Base-by-base conservation (phyloP, 306 rosid genomes). In the Fagus sylvatica region DNA sequence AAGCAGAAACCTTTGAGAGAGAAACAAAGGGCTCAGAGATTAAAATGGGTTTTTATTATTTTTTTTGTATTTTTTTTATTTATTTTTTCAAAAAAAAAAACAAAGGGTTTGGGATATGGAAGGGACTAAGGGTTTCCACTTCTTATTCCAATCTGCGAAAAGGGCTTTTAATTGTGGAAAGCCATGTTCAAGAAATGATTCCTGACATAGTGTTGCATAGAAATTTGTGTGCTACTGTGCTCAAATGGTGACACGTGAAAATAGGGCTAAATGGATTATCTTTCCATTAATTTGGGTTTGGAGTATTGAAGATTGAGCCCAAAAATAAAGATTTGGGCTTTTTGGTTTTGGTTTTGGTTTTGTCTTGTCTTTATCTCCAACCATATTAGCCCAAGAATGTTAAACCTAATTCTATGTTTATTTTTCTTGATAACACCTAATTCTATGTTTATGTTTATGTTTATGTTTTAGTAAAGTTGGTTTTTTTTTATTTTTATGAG, bases 41-140 rank as follows among this genome's bases (percentile, higher is more conserved):
- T 12, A 11, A 10, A 46, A 46, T 46, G 51, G 15, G 51, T 46
- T 46, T 46, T 10, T 46, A 3, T 46, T 10, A 0, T 10, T 46
- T 46, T 46, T 46, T 10, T 3, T 46, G 9, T 9, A 7, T 7
- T 43, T 13, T 9, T 43, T 46, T 2, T 46, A 46, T 46, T 46
- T 46, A 43, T 43, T 8, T 43, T 22, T 12, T 55, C 19, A 53
- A 53, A 53, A 12, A 16, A 13, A 53, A 22, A 56, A 4, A 1
- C 59, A 53, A 61, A 56, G 40, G 65, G n/a, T 57, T 78, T 76
- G 56, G 81, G 46, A 17, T 33, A 4, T 30, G 46, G 36, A 28
- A 40, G 76, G 32, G 43, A 4, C 36, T 2, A 71, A 76, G 83
- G 86, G 79, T 67, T 79, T 75, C 56, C 57, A 22, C 19, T 37